Evolutionary conservation across 169 alveolate species (phyloP).

Genomic region (Pseudocohnilembus persalinus): DNA sequence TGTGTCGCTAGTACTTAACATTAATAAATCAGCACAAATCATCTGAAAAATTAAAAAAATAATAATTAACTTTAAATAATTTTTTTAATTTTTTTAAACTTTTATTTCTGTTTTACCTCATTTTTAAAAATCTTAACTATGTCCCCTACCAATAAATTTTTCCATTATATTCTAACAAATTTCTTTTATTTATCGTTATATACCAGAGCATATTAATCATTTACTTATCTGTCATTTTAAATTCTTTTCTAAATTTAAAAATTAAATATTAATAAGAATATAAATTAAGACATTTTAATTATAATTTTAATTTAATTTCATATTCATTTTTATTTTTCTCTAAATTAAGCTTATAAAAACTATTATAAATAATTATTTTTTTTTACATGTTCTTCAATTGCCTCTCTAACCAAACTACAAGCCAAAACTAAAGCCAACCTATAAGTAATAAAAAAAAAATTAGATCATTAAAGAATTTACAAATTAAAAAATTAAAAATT

Average conservation of each 20-base stretch:
- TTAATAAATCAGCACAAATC: slow-evolving; percentile 66
- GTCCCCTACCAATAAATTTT: slow-evolving; percentile 56
- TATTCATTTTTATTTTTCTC: not conserved
- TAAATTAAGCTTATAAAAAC: not conserved
- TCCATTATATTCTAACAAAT: slow-evolving; percentile 44
- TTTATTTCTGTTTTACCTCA: slow-evolving; percentile 34
- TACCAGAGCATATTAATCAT: slow-evolving; percentile 56
- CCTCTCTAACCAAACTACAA: slow-evolving; percentile 65
- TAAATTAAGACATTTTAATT: slow-evolving; percentile 14
- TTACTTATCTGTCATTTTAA: slow-evolving; percentile 66
- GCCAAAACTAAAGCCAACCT: slow-evolving; percentile 52
- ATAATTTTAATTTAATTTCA: not conserved
- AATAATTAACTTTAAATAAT: too few relatives aligned
- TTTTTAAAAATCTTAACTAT: slow-evolving; percentile 50
- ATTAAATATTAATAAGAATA: slow-evolving; percentile 14
- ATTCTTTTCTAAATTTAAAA: slow-evolving; percentile 56
- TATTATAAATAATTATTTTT: not conserved
- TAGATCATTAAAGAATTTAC: too few relatives aligned
- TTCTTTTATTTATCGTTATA: slow-evolving; percentile 37
- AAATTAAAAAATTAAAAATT: too few relatives aligned
- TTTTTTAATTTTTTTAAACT: too few relatives aligned
- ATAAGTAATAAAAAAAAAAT: too few relatives aligned
- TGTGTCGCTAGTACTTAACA: slow-evolving; percentile 57
- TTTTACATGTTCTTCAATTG: slow-evolving; percentile 64
- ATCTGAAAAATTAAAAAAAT: not conserved